These are phyloP conservation scores for Aphanoascus verrucosus DNA, from an alignment of 2,329 filamentous ascomycete genomes.

Conservation along the genomic window DNA sequence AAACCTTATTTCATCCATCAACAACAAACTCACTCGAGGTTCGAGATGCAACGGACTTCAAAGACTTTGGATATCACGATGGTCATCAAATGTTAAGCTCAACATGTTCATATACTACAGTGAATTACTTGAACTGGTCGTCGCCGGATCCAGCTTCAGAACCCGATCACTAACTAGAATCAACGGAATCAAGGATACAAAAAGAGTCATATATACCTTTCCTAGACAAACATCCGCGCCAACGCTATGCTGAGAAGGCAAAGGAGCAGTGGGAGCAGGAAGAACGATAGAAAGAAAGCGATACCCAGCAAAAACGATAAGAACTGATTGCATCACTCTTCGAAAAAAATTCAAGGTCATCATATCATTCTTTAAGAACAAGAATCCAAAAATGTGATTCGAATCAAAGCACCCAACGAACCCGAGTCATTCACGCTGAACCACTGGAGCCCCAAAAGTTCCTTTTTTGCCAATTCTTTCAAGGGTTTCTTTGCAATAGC, in stretches of 20 bases:
- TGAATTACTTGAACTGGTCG: background rate
- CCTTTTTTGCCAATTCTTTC: background rate
- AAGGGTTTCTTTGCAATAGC: background rate
- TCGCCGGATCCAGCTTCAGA: too few relatives aligned
- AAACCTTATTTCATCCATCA: background rate
- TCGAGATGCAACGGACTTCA: too few relatives aligned
- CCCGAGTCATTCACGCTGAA: background rate
- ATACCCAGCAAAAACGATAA: slow-evolving; percentile 9
- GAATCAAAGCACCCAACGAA: slow-evolving; percentile 4
- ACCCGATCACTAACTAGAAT: too few relatives aligned
- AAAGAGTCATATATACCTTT: slow-evolving; percentile 3
- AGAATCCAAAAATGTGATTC: slow-evolving; percentile 4
- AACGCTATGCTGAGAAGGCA: slow-evolving; percentile 14
- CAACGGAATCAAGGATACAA: background rate
- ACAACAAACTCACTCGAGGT: too few relatives aligned
- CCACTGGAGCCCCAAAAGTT: background rate
- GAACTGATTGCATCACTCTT: slow-evolving; percentile 17
- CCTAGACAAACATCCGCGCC: slow-evolving; percentile 10
- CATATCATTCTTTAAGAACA: slow-evolving; percentile 11
- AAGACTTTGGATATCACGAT: too few relatives aligned
- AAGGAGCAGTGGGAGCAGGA: background rate
- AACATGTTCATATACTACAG: too few relatives aligned
- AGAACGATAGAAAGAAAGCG: background rate
- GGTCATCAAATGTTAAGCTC: too few relatives aligned
- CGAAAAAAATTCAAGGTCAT: slow-evolving; percentile 4